Percentiles rank a stretch among this genome's conserved stretches.
These are phyloP conservation scores for Eucalyptus lansdowneana DNA, from an alignment of 345 rosid genomes.

Conservation along the genomic window DNA sequence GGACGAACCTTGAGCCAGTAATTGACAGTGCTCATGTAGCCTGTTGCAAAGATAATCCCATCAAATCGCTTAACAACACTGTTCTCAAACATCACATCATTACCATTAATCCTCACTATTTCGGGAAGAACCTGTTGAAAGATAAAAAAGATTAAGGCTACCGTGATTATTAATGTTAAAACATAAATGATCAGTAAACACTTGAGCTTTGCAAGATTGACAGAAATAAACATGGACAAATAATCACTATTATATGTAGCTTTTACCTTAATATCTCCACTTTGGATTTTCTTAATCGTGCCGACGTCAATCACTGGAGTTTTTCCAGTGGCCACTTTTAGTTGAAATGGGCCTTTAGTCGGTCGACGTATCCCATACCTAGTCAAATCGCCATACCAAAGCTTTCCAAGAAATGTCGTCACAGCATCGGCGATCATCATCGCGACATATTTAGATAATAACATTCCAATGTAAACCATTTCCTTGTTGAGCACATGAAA, in stretches of 20 bases:
- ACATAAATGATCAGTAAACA: background rate
- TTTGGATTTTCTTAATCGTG: background rate
- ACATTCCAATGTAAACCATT: background rate
- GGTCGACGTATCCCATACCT: background rate
- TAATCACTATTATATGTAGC: background rate
- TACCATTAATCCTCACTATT: background rate
- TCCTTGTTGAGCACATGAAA: slow-evolving; percentile 1
- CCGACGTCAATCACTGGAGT: background rate
- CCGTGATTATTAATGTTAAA: background rate
- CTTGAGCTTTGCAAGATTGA: background rate
- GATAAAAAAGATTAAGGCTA: background rate
- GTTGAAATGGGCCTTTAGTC: background rate
- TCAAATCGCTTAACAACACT: background rate
- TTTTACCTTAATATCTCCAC: background rate
- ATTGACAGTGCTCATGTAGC: background rate
- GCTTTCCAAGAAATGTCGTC: background rate
- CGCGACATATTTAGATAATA: background rate
- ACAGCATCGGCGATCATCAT: background rate
- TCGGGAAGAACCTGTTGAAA: background rate
- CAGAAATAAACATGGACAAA: background rate
- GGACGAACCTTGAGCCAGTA: background rate
- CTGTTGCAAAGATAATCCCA: background rate
- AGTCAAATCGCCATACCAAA: background rate
- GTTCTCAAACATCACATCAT: background rate
- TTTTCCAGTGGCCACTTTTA: background rate